Conservation (phyloP, 148 eudicot species). For the Rhododendron molle region DNA sequence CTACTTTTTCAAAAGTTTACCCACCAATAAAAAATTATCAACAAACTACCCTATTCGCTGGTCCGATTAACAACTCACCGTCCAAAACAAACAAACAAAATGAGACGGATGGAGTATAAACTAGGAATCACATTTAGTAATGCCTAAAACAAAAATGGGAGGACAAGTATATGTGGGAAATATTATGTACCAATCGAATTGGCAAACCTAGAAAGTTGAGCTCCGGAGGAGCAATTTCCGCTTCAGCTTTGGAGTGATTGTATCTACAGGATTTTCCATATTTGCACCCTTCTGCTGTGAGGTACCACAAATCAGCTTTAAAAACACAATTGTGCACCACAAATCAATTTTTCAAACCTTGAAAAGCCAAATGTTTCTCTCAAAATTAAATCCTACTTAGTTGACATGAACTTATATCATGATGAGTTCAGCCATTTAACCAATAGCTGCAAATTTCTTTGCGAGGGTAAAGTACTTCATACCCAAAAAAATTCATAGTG, state of each 20-base stretch:
- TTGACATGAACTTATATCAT: not conserved
- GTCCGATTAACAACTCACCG: not conserved
- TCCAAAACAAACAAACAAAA: not conserved
- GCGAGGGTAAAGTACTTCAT: not conserved
- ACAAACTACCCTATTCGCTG: not conserved
- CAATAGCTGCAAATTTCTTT: not conserved
- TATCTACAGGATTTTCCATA: constrained; percentile 66
- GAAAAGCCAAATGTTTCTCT: not conserved
- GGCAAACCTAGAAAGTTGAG: constrained; percentile 60
- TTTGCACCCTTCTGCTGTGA: constrained; percentile 59
- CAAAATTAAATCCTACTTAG: not conserved
- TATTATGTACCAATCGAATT: constrained; percentile 34
- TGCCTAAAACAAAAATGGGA: not conserved
- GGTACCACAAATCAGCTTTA: too few species aligned
- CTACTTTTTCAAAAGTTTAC: not conserved
- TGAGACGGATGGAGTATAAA: not conserved
- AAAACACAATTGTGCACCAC: too few species aligned
- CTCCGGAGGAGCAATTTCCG: constrained; percentile 17
- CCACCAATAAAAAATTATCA: not conserved
- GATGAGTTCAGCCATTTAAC: not conserved
- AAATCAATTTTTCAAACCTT: not conserved
- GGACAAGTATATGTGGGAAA: not conserved
- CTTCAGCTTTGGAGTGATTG: constrained; percentile 32
- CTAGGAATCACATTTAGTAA: not conserved
- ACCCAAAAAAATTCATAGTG: too few species aligned